Evolutionary conservation across 1,284 basidiomycete species (phyloP), one percentile per base, ranked within the genome.

Genomic region (Trichosporon asahii): DNA sequence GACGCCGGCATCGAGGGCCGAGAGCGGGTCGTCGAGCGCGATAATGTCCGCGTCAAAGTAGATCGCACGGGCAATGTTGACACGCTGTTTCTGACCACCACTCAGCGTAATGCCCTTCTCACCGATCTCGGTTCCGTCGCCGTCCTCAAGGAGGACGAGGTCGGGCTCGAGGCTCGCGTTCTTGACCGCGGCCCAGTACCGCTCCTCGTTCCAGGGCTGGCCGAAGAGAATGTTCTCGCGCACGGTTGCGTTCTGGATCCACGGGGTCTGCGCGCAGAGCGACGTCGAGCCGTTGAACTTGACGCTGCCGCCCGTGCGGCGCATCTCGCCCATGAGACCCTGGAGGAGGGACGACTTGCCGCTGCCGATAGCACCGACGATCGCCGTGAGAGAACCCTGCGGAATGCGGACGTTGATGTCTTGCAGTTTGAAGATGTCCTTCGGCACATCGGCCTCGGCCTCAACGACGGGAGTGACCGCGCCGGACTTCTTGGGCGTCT

Each of bases 121-220:
- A n/a, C 94, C 94, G 65, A 96, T 94, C 80, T 94, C 92, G 0
- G 94, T 96, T 72, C 90, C 78, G 77, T 97, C 93, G 3, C 92
- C 92, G 71, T 91, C 86, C 1, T 92, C 90, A 46, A 94, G 86
- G 83, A 94, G 88, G 57, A 90, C 90, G 27, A 95, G 84, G 83
- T 95, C 93, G 2, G 89, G 87, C 73, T 90, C 89, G 31, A 95
- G 85, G 77, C 90, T 93, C 0, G 91, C 87, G 76, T 91, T 89
- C 12, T 86, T 85, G 21, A 95, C 85, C 1, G 90, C 92, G 49
- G 88, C 87, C 90, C 90, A 90, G 79, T 94, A 95, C 61, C 88
- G 86, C 63, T 88, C 88, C 75, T 91, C 89, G 61, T 95, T 90
- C 77, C 90, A 94, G 1, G 89, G 89, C 44, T 89, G 86, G 46